These are phyloP conservation scores for Spirogloea muscicola DNA, from an alignment of 139 green algal genomes.

Conservation along the genomic window DNA sequence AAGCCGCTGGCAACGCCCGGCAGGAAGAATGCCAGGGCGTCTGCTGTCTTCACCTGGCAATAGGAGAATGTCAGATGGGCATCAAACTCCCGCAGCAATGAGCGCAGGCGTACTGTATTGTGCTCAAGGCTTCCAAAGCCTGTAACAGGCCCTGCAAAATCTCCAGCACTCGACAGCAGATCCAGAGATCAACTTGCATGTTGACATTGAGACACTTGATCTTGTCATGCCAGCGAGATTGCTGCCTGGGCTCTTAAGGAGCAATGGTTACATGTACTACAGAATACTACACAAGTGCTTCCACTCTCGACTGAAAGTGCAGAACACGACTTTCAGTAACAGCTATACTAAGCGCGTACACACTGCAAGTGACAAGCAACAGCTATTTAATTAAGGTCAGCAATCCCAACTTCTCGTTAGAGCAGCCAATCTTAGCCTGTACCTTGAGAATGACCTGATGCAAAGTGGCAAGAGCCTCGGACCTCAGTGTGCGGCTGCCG, in stretches of 20 bases:
- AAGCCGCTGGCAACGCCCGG: conserved; percentile 29
- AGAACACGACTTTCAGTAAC: background rate
- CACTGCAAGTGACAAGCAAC: background rate
- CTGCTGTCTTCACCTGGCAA: background rate
- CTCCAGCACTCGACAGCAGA: background rate
- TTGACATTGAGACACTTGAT: background rate
- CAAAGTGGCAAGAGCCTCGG: background rate
- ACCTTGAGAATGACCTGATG: background rate
- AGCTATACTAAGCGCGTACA: background rate
- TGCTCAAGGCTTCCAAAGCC: background rate
- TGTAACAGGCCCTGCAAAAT: background rate
- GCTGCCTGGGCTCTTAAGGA: background rate
- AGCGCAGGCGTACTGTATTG: background rate
- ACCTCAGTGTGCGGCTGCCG: background rate
- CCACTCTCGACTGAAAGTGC: background rate
- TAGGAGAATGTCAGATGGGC: too few species aligned
- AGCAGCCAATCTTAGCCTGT: background rate
- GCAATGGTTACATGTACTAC: background rate
- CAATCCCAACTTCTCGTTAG: background rate
- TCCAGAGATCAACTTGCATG: background rate
- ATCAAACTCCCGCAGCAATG: background rate
- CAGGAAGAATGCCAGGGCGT: conserved; percentile 41
- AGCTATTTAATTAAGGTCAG: background rate
- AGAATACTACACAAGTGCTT: background rate
- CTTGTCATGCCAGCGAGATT: background rate